Percentiles rank a stretch among this genome's conserved stretches.
Evolutionary conservation across 306 rosid genomes (phyloP).

Genomic region (Glycyrrhiza uralensis): DNA sequence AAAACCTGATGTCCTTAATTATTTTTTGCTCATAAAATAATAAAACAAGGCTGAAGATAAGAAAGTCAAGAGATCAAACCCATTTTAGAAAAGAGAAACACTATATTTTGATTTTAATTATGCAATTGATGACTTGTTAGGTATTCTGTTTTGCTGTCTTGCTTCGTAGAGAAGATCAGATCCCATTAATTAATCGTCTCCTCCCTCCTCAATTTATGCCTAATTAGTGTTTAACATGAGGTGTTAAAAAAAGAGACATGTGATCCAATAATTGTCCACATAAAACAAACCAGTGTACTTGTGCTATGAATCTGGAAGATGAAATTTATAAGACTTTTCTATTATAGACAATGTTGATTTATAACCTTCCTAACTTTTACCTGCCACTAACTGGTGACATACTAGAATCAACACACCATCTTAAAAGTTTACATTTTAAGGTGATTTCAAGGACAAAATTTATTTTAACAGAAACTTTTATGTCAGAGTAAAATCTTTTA

Average conservation of each 20-base stretch:
- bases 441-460: too few relatives aligned
- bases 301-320: neutral
- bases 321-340: neutral
- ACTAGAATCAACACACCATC: neutral
- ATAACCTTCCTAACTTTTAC: slow-evolving; percentile 4
- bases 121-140: slow-evolving; percentile 13
- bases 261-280: slow-evolving; percentile 30
- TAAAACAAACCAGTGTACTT: slow-evolving; percentile 26
- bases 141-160: slow-evolving; percentile 21
- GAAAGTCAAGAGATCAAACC: slow-evolving; percentile 24
- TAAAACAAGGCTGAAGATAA: neutral
- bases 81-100: neutral
- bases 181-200: slow-evolving; percentile 22
- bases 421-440: too few relatives aligned
- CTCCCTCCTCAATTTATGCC: slow-evolving; percentile 3
- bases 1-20: neutral
- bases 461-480: too few relatives aligned
- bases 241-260: slow-evolving; percentile 21
- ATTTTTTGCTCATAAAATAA: neutral
- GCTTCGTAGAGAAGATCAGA: slow-evolving; percentile 28
- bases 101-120: neutral
- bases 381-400: neutral
- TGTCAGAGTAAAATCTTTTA: too few relatives aligned
- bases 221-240: neutral
- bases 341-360: neutral